Evolutionary conservation across 768 basidiomycete genomes (phyloP), one percentile per base, ranked within the genome.

Genomic region (Daedaleopsis nitida): DNA sequence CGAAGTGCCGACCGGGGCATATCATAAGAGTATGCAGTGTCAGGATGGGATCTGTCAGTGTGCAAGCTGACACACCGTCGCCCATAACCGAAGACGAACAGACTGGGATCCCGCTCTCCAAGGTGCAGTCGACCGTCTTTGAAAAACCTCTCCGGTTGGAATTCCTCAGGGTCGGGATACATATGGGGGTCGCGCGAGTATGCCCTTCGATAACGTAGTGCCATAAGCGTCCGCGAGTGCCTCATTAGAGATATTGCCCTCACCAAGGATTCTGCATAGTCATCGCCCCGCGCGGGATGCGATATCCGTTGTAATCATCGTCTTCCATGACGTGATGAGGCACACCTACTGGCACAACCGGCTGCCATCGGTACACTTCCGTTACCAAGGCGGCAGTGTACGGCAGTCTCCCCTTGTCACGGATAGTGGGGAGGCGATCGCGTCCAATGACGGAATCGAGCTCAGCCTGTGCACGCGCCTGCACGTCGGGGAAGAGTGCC

Each of bases 151-250:
- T 62, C 61, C 12, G 84, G 84, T 19, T 67, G 68, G 68, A 85
- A 85, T 34, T 58, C 66, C 11, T 78, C 71, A 14, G 84, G 80
- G 37, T 83, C 67, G 16, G 76, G 67, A 65, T 79, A 85, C 14
- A 65, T 35, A 0, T 50, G 48, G 13, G 61, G 55, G 56, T 72
- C 66, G 48, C 65, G 67, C 21, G 66, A 64, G 21, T 72, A 68
- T 21, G 57, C 47, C 48, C 57, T 58, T 32, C 17, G 27, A 23
- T 23, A 12, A 2, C 23, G 23, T 23, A 14, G 10, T 19, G 21
- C 2, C 12, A 24, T 10, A 11, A 19, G 12, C 14, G 21, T 17
- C 48, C 11, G 16, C 16, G 13, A 14, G 21, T 5, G 3, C 3
- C 11, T 32, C 27, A 32, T 32, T 7, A 32, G 7, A 32, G 27